Evolutionary conservation across 176 grass and related monocot species (phyloP), one percentile per base, ranked within the genome.

Genomic region (Paspalum vaginatum): DNA sequence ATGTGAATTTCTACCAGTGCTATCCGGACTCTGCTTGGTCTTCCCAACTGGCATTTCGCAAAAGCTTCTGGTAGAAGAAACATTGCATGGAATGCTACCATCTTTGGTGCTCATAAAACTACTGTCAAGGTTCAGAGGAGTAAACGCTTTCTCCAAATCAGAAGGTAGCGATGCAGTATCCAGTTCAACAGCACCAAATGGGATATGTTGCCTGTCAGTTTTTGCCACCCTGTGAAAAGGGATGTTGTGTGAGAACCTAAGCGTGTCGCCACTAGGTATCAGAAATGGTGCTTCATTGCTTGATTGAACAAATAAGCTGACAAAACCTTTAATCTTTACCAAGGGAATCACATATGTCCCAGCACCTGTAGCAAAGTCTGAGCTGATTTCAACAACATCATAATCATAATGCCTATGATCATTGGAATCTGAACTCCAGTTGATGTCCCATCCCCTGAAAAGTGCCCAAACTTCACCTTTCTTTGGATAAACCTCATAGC

Each of bases 391-490:
- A 43, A 96, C 87, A 61, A 96, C 47, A 81, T 90, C 85, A 81
- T 84, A 96, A 40, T 83, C 72, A 45, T 57, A 78, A 6, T 38
- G 46, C 63, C 60, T 77, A 73, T 49, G 70, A 59, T 82, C 66
- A 11, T 90, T 55, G 11, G 70, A 68, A 75, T 76, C 57, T 64
- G 77, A 78, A 64, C 51, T 69, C 88, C 72, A 88, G 26, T 22
- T 44, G 21, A 81, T 61, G 69, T 84, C 49, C 71, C 87, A 92
- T 61, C 46, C 75, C 83, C 84, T 92, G 32, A 81, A 90, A 47
- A 92, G 52, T 65, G 85, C 90, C 87, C 90, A 96, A 73, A 96
- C 78, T 55, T 96, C 90, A 38, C 87, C 87, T 75, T 90, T 96
- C 77, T 68, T 88, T 45, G 90, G 93, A 83, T 90, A 88, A 81